A percentile compares a stretch with the other conserved stretches of the same genome.
phyloP scores from a whole-genome alignment of 176 grass and related monocot genomes.

The Oryza rufipogon region DNA sequence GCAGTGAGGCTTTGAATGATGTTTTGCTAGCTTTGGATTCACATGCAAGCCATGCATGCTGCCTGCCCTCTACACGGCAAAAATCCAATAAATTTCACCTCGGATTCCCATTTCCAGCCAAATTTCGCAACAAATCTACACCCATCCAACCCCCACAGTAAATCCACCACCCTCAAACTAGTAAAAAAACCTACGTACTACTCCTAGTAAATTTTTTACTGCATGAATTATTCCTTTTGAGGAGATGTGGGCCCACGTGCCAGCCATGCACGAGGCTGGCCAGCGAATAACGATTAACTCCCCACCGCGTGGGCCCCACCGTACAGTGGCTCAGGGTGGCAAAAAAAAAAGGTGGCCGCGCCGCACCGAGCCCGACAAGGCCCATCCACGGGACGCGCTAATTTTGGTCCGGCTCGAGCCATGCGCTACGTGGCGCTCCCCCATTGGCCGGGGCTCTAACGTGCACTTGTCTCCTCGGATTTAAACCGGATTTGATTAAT shows the following conservation, averaged over 20 bases:
- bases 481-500: background rate
- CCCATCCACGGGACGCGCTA: constrained; percentile 27
- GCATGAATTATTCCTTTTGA: background rate
- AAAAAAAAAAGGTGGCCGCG: background rate
- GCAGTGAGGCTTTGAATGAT: constrained; percentile 19
- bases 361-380: constrained; percentile 19
- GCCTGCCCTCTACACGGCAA: background rate
- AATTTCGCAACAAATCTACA: background rate
- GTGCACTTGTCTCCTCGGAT: constrained; percentile 6
- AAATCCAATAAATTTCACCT: background rate
- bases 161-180: background rate
- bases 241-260: background rate
- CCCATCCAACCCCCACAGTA: background rate
- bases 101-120: constrained; percentile 31
- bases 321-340: background rate
- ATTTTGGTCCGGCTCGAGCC: background rate
- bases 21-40: constrained; percentile 8
- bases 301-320: background rate
- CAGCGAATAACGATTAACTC: background rate
- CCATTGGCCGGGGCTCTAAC: background rate
- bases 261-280: background rate
- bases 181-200: background rate
- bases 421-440: background rate
- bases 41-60: constrained; percentile 29
- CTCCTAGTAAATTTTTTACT: background rate